Percentiles rank a stretch among this genome's conserved stretches.
Conservation (phyloP, 2,329 filamentous ascomycete genomes). For the Rutstroemia sydowiana region DNA sequence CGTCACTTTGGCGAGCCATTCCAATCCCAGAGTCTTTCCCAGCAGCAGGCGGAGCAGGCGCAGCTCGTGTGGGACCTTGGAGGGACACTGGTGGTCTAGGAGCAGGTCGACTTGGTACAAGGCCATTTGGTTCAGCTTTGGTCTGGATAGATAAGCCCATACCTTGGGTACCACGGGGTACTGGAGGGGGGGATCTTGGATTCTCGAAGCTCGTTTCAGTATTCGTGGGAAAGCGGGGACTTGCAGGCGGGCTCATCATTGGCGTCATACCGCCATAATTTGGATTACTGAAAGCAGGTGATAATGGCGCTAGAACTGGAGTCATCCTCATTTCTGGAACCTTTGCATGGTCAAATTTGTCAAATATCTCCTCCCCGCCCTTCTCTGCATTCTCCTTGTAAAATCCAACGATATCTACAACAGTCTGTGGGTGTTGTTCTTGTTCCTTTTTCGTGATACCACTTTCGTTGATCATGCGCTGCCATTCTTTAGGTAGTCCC, state of each 20-base stretch:
- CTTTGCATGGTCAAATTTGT: conserved; percentile 90
- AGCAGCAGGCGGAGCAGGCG: conserved; percentile 48
- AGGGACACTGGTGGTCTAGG: conserved; percentile 78
- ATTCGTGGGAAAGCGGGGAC: conserved; percentile 82
- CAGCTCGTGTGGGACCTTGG: conserved; percentile 53
- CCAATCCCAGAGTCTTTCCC: conserved; percentile 58
- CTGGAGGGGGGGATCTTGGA: conserved; percentile 83
- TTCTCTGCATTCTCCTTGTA: conserved; percentile 89
- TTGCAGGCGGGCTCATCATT: conserved; percentile 61
- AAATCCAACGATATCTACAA: conserved; percentile 92
- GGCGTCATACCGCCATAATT: conserved; percentile 47
- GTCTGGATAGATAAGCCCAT: conserved; percentile 33
- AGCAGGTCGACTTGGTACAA: conserved; percentile 76
- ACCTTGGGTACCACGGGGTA: conserved; percentile 47
- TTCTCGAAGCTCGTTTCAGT: conserved; percentile 96
- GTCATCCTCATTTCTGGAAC: conserved; percentile 45
- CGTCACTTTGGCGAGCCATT: conserved; percentile 51
- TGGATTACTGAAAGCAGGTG: conserved; percentile 42
- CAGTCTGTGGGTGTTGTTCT: conserved; percentile 89
- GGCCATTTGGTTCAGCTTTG: conserved; percentile 45
- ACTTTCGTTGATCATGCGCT: conserved; percentile 87
- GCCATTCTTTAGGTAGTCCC: conserved; percentile 97
- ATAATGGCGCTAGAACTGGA: conserved; percentile 18
- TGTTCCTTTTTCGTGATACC: conserved; percentile 95
- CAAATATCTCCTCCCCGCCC: conserved; percentile 72